Conservation (phyloP, 2,329 filamentous ascomycete species). For the Alternaria consortialis region DNA sequence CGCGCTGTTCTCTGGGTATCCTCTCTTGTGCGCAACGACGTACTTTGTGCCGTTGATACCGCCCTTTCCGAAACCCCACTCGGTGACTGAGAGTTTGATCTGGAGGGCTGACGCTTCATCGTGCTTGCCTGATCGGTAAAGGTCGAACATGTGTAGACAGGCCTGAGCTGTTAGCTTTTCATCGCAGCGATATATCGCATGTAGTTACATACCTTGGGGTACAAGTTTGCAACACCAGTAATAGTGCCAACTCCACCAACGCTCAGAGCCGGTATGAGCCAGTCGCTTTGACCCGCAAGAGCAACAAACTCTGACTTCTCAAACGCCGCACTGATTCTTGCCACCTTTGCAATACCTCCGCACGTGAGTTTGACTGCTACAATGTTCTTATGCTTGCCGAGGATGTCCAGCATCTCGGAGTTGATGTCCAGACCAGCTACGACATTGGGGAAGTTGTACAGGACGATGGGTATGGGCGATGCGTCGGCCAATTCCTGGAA, state of each 20-base stretch:
- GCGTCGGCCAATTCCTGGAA: conserved; percentile 51
- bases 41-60: conserved; percentile 70
- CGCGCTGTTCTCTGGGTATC: conserved; percentile 61
- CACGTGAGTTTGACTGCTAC: conserved; percentile 52
- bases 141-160: conserved; percentile 59
- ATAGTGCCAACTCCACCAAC: conserved; percentile 69
- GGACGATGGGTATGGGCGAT: conserved; percentile 54
- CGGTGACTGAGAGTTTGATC: conserved; percentile 61
- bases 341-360: conserved; percentile 54
- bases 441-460: conserved; percentile 60
- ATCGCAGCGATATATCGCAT: background rate
- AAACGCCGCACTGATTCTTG: conserved; percentile 51
- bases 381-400: conserved; percentile 49
- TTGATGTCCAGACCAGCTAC: conserved; percentile 56
- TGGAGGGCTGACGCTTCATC: conserved; percentile 61
- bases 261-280: conserved; percentile 64
- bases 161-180: conserved; percentile 27
- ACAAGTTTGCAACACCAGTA: conserved; percentile 70
- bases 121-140: conserved; percentile 58
- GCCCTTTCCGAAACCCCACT: conserved; percentile 66
- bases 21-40: conserved; percentile 63
- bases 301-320: conserved; percentile 50
- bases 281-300: conserved; percentile 56
- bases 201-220: conserved; percentile 56
- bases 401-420: conserved; percentile 51